phyloP scores from a whole-genome alignment of 805 yeast genomes.

The Starmerella sirachaensis region DNA sequence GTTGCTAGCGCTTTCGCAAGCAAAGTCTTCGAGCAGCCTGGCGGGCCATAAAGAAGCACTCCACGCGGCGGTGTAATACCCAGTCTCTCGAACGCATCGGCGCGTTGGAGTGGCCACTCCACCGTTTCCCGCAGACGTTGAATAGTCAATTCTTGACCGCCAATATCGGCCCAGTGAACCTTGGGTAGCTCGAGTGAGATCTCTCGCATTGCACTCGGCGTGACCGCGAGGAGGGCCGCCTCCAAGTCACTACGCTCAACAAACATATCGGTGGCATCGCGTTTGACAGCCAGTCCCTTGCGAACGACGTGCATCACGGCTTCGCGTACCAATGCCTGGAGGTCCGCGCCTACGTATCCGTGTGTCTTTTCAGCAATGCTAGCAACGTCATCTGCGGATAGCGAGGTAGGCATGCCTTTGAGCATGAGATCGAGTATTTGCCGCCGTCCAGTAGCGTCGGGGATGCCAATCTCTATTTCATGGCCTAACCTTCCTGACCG shows the following conservation, averaged over 20 bases:
- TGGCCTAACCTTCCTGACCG: constrained; percentile 85
- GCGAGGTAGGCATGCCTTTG: constrained; percentile 42
- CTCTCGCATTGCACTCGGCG: constrained; percentile 97
- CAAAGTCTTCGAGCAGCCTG: constrained; percentile 92
- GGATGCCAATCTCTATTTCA: constrained; percentile 83
- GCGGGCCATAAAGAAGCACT: constrained; percentile 88
- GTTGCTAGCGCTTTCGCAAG: constrained; percentile 94
- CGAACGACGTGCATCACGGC: constrained; percentile 75
- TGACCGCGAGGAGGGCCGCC: constrained; percentile 59
- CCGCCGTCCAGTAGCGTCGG: constrained; percentile 67
- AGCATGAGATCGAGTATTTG: constrained; percentile 62
- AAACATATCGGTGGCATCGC: constrained; percentile 30
- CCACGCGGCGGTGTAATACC: constrained; percentile 93
- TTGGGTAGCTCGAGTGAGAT: constrained; percentile 89
- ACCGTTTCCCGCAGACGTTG: constrained; percentile 77
- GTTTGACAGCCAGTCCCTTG: constrained; percentile 35
- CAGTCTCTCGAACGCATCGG: constrained; percentile 58
- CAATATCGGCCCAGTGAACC: constrained; percentile 87
- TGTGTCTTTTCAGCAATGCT: constrained; percentile 67
- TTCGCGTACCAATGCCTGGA: constrained; percentile 77
- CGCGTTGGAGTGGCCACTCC: constrained; percentile 76
- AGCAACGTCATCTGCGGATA: constrained; percentile 46
- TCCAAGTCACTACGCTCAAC: constrained; percentile 51
- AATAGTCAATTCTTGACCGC: constrained; percentile 83
- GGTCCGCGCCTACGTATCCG: constrained; percentile 96